Conservation (phyloP, 352 stramenopile species). For the Phytophthora fragariaefolia region DNA sequence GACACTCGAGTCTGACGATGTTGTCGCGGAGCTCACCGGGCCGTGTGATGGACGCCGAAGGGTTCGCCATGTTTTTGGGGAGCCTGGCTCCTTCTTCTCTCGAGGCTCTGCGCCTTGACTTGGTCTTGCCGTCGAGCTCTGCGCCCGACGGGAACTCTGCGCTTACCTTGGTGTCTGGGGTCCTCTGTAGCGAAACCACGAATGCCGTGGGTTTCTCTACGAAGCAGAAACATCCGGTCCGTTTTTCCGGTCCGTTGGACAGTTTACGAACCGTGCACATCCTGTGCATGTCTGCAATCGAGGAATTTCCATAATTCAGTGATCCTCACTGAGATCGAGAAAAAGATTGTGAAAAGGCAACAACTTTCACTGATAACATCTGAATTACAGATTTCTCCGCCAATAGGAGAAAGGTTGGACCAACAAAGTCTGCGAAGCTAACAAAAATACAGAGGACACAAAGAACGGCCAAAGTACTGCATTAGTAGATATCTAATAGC, state of each 20-base stretch:
- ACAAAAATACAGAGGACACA: no score
- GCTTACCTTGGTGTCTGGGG: neutral
- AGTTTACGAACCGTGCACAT: neutral
- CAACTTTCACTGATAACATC: no score
- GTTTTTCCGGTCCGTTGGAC: neutral
- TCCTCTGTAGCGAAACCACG: neutral
- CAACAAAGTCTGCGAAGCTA: no score
- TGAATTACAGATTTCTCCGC: no score
- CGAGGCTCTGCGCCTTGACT: neutral
- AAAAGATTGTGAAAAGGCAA: no score
- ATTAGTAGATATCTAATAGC: no score
- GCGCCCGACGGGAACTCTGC: neutral
- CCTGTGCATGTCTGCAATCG: no score
- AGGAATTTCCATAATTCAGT: no score
- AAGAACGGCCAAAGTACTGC: no score
- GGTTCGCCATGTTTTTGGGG: neutral
- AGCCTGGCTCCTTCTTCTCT: neutral
- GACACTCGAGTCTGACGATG: neutral
- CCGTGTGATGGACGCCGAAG: neutral
- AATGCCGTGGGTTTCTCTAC: neutral
- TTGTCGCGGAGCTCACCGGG: neutral
- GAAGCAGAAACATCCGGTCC: neutral
- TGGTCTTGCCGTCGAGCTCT: no score
- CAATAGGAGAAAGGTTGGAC: no score
- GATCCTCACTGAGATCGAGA: no score